Conservation (phyloP, 257 asterid species). For the Salvia hispanica region DNA sequence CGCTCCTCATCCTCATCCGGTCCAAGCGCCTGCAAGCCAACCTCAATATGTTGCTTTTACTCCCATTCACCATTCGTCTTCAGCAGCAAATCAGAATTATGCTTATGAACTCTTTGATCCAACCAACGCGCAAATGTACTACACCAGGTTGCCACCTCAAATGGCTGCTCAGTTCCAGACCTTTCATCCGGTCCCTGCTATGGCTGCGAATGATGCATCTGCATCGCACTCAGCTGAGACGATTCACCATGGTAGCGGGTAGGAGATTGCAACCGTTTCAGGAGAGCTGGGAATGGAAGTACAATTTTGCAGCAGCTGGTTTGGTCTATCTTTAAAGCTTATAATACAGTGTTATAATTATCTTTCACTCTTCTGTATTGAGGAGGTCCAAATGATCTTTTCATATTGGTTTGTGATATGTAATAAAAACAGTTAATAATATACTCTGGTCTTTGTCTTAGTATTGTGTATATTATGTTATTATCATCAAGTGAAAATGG, state of each 20-base stretch:
- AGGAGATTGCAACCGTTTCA: slow-evolving; percentile 47
- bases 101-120: slow-evolving; percentile 64
- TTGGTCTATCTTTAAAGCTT: slow-evolving; percentile 45
- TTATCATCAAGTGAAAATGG: slow-evolving; percentile 35
- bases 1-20: slow-evolving; percentile 56
- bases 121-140: slow-evolving; percentile 58
- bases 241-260: slow-evolving; percentile 39
- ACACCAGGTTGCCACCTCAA: slow-evolving; percentile 63
- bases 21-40: slow-evolving; percentile 56
- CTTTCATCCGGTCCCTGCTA: slow-evolving; percentile 43
- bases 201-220: slow-evolving; percentile 43
- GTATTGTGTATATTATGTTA: slow-evolving; percentile 31
- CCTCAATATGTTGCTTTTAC: slow-evolving; percentile 58
- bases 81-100: slow-evolving; percentile 52
- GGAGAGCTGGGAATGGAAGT: slow-evolving; percentile 51
- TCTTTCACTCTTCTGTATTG: slow-evolving; percentile 14
- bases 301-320: slow-evolving; percentile 68
- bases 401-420: slow-evolving; percentile 55
- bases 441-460: slow-evolving; percentile 33
- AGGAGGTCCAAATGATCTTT: slow-evolving; percentile 21
- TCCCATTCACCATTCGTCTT: slow-evolving; percentile 62
- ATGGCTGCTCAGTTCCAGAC: slow-evolving; percentile 70
- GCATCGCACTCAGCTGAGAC: slow-evolving; percentile 48
- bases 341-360: slow-evolving; percentile 36
- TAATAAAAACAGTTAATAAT: slow-evolving; percentile 47